Evolutionary conservation across 768 basidiomycete genomes (phyloP), one percentile per base, ranked within the genome.

Genomic region (Candolleomyces eurysporus): DNA sequence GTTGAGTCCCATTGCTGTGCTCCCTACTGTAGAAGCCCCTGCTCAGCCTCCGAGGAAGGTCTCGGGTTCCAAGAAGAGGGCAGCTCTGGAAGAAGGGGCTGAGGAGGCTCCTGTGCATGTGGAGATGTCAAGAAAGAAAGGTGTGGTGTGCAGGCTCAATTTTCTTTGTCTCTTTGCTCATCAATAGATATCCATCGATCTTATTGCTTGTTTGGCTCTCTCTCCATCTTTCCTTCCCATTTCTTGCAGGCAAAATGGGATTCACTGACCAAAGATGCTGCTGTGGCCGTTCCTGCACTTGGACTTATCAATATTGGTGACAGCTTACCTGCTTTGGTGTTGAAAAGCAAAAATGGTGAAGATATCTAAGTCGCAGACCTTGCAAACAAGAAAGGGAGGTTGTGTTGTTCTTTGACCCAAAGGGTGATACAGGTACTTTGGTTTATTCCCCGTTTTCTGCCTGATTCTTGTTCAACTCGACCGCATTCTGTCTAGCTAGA

Each of bases 271-370:
- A 69, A 71, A 36, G 68, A 64, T 55, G 68, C 62, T 31, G 67
- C 68, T 49, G 66, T 60, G 60, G 57, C 61, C 16, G 63, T 50
- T 16, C 46, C 66, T 7, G 66, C 67, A 17, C 66, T 78, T 31
- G 66, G 73, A 31, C 57, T 73, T 1, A 80, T 96, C 63, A 81
- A 90, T 63, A 76, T 93, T 36, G 96, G 94, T 6, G 92, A 89
- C 63, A 74, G 76, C 32, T 76, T 97, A 48, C 94, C 94, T 2
- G 82, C 83, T 11, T 68, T 96, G 63, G 83, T 78, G 5, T 76
- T 98, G 62, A 89, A 94, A 76, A 92, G 94, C 71, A 92, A 97
- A 76, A 86, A 91, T 71, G 91, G 80, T 48, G 87, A 91, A 61
- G 91, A 94, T 58, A 75, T 94, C 30, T 83, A 92, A 61, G 79